Percentiles rank a stretch among this genome's conserved stretches.
Conservation (phyloP, 2,329 filamentous ascomycete species). For the Pseudogymnoascus sp. region DNA sequence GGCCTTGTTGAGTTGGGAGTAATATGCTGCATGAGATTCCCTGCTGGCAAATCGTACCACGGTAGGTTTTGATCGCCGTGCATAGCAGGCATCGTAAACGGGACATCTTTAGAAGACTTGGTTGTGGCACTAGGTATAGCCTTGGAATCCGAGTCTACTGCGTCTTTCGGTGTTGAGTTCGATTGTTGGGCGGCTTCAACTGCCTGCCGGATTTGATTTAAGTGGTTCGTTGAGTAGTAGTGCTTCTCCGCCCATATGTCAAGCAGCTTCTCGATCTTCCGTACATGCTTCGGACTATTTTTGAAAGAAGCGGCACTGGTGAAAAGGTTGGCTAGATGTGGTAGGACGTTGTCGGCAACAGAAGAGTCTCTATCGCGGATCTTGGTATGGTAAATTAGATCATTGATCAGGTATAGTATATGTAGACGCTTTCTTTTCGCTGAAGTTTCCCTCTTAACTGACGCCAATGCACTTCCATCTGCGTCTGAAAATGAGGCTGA, state of each 20-base stretch:
- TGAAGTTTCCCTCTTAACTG: conserved; percentile 42
- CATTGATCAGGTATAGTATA: conserved; percentile 70
- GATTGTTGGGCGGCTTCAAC: conserved; percentile 38
- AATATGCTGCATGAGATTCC: conserved; percentile 72
- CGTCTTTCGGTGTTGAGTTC: conserved; percentile 22
- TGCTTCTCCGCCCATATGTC: conserved; percentile 61
- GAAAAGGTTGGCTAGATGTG: conserved; percentile 56
- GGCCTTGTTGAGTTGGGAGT: conserved; percentile 67
- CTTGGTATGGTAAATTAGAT: conserved; percentile 65
- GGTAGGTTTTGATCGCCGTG: conserved; percentile 68
- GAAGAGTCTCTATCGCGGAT: conserved; percentile 41
- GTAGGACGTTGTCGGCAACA: conserved; percentile 51
- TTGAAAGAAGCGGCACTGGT: conserved; percentile 49
- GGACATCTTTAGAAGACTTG: conserved; percentile 42
- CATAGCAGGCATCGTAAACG: conserved; percentile 64
- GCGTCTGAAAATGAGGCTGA: conserved; percentile 17
- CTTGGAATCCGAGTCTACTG: conserved; percentile 14
- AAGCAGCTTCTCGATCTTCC: conserved; percentile 58
- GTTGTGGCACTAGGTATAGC: conserved; percentile 44
- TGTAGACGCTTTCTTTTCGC: conserved; percentile 64
- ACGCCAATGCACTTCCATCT: conserved; percentile 19
- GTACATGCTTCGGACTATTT: conserved; percentile 57
- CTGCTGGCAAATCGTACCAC: conserved; percentile 78
- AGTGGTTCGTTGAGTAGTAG: conserved; percentile 51
- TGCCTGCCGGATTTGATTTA: conserved; percentile 53